Evolutionary conservation across 2,329 filamentous ascomycete species (phyloP).

Genomic region (Hypoxylon sp.): DNA sequence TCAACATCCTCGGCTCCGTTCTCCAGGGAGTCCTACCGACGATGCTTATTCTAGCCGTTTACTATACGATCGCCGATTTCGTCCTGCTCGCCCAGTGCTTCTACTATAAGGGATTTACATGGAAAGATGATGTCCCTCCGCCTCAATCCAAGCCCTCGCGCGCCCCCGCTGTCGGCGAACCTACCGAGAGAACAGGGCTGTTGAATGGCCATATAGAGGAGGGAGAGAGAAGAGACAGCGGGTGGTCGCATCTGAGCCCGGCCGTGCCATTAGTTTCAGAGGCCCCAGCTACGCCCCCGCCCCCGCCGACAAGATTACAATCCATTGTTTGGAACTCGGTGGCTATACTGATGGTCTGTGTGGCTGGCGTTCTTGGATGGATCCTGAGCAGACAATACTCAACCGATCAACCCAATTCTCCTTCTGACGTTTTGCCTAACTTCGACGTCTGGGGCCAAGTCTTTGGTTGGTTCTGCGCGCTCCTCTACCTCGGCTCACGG

Average conservation of each 20-base stretch:
- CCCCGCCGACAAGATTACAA: slow-evolving; percentile 62
- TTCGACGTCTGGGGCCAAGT: slow-evolving; percentile 85
- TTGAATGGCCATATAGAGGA: slow-evolving; percentile 54
- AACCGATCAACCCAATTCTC: slow-evolving; percentile 46
- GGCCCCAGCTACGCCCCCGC: slow-evolving; percentile 53
- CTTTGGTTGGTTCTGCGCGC: slow-evolving; percentile 92
- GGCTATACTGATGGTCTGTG: slow-evolving; percentile 81
- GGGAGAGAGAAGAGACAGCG: slow-evolving; percentile 59
- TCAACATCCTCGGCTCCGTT: slow-evolving; percentile 94
- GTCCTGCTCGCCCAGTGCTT: slow-evolving; percentile 90
- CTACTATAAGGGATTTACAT: slow-evolving; percentile 89
- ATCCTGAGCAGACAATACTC: slow-evolving; percentile 69
- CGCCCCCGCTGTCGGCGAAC: slow-evolving; percentile 47
- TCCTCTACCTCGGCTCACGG: slow-evolving; percentile 87
- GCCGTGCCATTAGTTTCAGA: slow-evolving; percentile 76
- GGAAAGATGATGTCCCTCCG: slow-evolving; percentile 62
- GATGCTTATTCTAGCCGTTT: slow-evolving; percentile 92
- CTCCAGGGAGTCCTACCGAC: slow-evolving; percentile 92
- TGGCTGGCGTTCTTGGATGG: slow-evolving; percentile 86
- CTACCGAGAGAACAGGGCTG: slow-evolving; percentile 63
- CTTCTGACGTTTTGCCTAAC: slow-evolving; percentile 59
- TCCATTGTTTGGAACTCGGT: slow-evolving; percentile 75
- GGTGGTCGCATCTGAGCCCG: slow-evolving; percentile 76
- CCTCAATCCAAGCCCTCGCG: slow-evolving; percentile 52
- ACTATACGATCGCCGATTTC: slow-evolving; percentile 91